Base-by-base conservation (phyloP, 352 stramenopile genomes). In the Paralagenidium karlingii region DNA sequence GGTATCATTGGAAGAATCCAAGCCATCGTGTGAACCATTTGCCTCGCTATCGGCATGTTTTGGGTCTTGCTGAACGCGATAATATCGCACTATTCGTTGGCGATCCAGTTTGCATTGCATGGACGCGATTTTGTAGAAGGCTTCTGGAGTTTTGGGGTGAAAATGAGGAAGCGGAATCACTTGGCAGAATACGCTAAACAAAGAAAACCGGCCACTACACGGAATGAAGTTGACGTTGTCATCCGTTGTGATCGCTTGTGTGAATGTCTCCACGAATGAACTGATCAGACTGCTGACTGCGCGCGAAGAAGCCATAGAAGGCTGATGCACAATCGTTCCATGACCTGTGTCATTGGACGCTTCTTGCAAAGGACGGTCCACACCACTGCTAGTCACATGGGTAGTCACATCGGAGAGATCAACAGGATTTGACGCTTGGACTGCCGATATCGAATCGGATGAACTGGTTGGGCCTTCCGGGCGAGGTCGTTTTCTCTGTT, bases 71-170 rank as follows among this genome's bases (percentile, higher is more conserved):
- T 51, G 59, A n/a, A n/a, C n/a, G n/a, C n/a, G n/a, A 19, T 69
- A 79, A 30, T 70, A 73, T 7, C 65, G 54, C 26, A 66, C 64
- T 15, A 75, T 60, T 1, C 65, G 56, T 34, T 79, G 65, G 13
- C 65, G 59, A 44, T 79, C 65, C 9, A 79, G 55, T 53, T 73
- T 71, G 24, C 65, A 53, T 38, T 70, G 50, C 48, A 64, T 49
- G 3, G 65, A 79, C 27, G 65, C 75, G 49, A 79, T 70, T 41
- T 79, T 79, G 50, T 79, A 79, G 39, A 79, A 79, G 13, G 64
- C 52, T 31, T 75, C 60, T 25, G 65, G 47, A 8, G 51, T 53
- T 19, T 64, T 73, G 3, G 62, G 65, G 40, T 73, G 60, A 34
- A 51, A 60, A n/a, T 24, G 47, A 2, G 16, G 32, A 26, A 70